These are phyloP conservation scores for Graphiopsis chlorocephala DNA, from an alignment of 2,329 filamentous ascomycete species.

Conservation along the genomic window DNA sequence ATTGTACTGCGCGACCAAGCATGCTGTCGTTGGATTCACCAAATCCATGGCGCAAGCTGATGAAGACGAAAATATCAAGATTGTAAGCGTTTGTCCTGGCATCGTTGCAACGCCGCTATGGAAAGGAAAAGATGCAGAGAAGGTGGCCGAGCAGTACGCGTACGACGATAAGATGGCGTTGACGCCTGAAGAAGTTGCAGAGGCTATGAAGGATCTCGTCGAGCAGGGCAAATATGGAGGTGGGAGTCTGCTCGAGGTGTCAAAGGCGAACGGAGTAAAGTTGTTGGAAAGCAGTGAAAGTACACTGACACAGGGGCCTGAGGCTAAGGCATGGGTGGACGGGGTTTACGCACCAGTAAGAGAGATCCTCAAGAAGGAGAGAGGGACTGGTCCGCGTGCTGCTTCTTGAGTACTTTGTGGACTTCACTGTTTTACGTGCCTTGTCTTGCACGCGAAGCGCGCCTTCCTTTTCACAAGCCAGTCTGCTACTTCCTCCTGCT, in stretches of 20 bases:
- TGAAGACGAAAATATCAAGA: slow-evolving; percentile 34
- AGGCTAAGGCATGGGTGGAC: slow-evolving; percentile 17
- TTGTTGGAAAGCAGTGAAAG: slow-evolving; percentile 18
- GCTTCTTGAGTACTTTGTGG: not conserved
- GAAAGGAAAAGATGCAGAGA: slow-evolving; percentile 23
- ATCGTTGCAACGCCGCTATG: slow-evolving; percentile 32
- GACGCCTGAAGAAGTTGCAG: slow-evolving; percentile 27
- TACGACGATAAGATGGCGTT: slow-evolving; percentile 22
- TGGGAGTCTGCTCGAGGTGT: slow-evolving; percentile 22
- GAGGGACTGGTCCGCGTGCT: not conserved
- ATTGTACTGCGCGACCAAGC: slow-evolving; percentile 40
- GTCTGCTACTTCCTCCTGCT: not conserved
- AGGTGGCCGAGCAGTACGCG: slow-evolving; percentile 20
- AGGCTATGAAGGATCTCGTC: slow-evolving; percentile 30
- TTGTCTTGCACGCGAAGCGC: not conserved
- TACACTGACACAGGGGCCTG: slow-evolving; percentile 6
- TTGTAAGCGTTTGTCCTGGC: slow-evolving; percentile 35
- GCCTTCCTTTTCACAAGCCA: not conserved
- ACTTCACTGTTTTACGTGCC: not conserved
- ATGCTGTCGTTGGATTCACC: slow-evolving; percentile 40
- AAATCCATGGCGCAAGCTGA: slow-evolving; percentile 36
- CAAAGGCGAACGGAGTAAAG: slow-evolving; percentile 16
- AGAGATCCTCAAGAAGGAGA: slow-evolving; percentile 20
- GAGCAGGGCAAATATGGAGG: slow-evolving; percentile 23
- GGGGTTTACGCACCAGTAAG: slow-evolving; percentile 22